Evolutionary conservation across 345 rosid species (phyloP).

Genomic region (Brassica nigra): DNA sequence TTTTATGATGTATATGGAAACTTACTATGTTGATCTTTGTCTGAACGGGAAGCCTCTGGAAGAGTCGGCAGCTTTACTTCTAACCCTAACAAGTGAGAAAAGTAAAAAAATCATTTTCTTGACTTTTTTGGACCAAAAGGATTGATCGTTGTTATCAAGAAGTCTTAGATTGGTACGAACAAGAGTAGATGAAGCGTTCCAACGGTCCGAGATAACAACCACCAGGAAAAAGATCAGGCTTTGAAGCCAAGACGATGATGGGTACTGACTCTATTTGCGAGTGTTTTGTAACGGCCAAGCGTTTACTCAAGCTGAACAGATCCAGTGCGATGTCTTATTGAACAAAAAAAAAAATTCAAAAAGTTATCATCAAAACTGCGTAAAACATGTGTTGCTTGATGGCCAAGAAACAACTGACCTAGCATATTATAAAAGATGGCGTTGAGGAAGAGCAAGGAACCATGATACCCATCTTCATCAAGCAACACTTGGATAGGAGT

Average conservation of each 20-base stretch:
- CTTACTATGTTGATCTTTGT: conserved; percentile 29
- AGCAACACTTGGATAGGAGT: conserved; percentile 39
- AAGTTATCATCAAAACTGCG: background rate
- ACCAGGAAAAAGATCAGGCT: conserved; percentile 40
- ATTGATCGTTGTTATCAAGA: background rate
- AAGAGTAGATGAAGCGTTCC: conserved; percentile 36
- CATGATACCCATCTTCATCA: conserved; percentile 34
- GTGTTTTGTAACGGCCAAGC: conserved; percentile 43
- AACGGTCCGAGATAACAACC: conserved; percentile 37
- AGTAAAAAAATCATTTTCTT: background rate
- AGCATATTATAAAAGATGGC: conserved; percentile 41
- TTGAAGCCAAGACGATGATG: conserved; percentile 43
- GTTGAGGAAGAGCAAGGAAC: conserved; percentile 31
- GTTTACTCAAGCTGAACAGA: conserved; percentile 30
- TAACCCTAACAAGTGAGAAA: conserved; percentile 27
- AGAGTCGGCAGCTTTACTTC: conserved; percentile 37
- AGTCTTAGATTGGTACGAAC: conserved; percentile 25
- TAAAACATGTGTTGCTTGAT: conserved; percentile 4
- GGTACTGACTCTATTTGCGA: conserved; percentile 38
- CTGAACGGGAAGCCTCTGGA: conserved; percentile 29
- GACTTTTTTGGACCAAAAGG: background rate
- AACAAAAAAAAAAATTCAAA: background rate
- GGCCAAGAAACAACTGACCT: conserved; percentile 28
- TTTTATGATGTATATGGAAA: background rate
- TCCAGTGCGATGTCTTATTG: conserved; percentile 39